phyloP scores from a whole-genome alignment of 2,329 filamentous ascomycete genomes.

The Thielaviopsis punctulata region DNA sequence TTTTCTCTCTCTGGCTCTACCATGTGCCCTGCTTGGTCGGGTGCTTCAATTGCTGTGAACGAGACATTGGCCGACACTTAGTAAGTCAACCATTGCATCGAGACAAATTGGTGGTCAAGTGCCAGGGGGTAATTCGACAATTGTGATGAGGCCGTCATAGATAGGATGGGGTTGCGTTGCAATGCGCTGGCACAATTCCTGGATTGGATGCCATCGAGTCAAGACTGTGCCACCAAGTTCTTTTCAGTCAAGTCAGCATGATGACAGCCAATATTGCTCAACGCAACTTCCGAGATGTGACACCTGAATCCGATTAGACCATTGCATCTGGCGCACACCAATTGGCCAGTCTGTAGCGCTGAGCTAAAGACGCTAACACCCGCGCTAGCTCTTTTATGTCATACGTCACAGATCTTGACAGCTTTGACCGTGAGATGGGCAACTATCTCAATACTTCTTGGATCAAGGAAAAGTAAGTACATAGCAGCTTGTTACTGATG shows the following conservation, averaged over 20 bases:
- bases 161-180: background rate
- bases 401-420: constrained; percentile 55
- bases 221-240: no score
- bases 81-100: constrained; percentile 2
- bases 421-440: constrained; percentile 61
- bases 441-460: constrained; percentile 61
- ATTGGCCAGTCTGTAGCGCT: no score
- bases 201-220: constrained; percentile 31
- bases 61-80: constrained; percentile 8
- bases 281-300: background rate
- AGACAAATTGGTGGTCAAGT: background rate
- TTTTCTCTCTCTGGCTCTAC: constrained; percentile 8
- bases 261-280: no score
- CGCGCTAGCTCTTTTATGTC: constrained; percentile 60
- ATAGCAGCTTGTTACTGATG: background rate
- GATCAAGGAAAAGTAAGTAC: constrained; percentile 56
- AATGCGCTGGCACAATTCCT: constrained; percentile 25
- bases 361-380: background rate
- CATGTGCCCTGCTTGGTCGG: constrained; percentile 10
- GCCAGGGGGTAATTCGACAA: background rate
- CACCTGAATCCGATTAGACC: no score
- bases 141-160: background rate
- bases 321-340: constrained; percentile 29
- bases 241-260: no score
- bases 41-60: constrained; percentile 8